Percentiles rank a stretch among this genome's conserved stretches.
phyloP scores from a whole-genome alignment of 257 asterid species.

The Solanum piurae region DNA sequence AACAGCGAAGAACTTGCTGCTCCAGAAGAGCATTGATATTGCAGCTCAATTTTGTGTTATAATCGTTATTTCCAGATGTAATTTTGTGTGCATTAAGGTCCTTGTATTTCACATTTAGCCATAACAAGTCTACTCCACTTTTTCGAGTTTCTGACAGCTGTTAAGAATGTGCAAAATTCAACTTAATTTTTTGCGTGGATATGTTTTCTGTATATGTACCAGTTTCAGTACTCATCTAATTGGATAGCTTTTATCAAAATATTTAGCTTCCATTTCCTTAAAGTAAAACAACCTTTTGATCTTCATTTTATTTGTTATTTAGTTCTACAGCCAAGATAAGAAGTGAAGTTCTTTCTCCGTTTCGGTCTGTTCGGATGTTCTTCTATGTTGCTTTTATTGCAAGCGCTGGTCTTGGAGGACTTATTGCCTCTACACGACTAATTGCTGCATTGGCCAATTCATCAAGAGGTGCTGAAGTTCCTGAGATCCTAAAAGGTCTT shows the following conservation, averaged over 20 bases:
- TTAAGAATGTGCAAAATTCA: neutral
- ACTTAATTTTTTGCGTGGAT: neutral
- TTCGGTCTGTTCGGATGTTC: conserved; percentile 90
- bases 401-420: conserved; percentile 77
- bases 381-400: conserved; percentile 76
- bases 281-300: conserved; percentile 14
- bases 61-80: neutral
- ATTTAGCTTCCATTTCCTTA: conserved; percentile 3
- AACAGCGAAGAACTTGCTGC: neutral
- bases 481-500: conserved; percentile 57
- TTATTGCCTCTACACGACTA: conserved; percentile 54
- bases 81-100: neutral
- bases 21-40: neutral
- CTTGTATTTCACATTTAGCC: neutral
- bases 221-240: neutral
- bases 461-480: conserved; percentile 55
- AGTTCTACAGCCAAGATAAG: conserved; percentile 84
- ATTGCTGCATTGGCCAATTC: conserved; percentile 66
- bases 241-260: neutral
- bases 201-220: neutral
- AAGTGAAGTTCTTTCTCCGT: conserved; percentile 89
- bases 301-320: conserved; percentile 22
- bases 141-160: neutral
- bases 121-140: neutral
- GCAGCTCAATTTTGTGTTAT: neutral